Evolutionary conservation across 805 yeast genomes (phyloP), one percentile per base, ranked within the genome.

Genomic region (Pichia exigua): DNA sequence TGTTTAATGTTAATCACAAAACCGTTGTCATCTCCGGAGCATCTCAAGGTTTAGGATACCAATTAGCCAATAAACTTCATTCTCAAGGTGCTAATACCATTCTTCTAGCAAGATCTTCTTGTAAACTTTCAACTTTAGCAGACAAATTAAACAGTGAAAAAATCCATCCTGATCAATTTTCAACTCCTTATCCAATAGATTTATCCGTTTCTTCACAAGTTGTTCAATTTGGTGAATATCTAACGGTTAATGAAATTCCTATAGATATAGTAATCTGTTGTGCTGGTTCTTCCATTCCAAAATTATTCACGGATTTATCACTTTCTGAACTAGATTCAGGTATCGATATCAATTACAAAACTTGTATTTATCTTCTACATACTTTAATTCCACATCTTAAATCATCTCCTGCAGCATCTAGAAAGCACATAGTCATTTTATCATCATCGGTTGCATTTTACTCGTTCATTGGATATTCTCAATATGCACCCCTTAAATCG

Each of bases 11-110:
- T 12, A 70, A 74, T 47, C 76, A 77, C 27, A 78, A 76, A 62
- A 64, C 78, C 1, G 90, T 85, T 3, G 75, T 92, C 18, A 75
- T 92, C n/a, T 79, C 96, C 0, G 99, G 99, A 4, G 98, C 89
- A 0, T 89, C 97, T 0, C 99, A 92, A 62, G 99, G 99, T 0
- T 72, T 92, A 1, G 99, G 99, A 0, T 82, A 82, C 3, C 87
- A 85, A 40, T 66, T 92, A 51, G 96, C 95, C 0, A 70, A 71
- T 42, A 73, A 77, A 50, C 54, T 72, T 2, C 61, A 58, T 24
- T n/a, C 48, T 4, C 59, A 63, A 20, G 82, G 84, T 3, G 85
- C 90, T 39, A 75, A 78, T 49, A 87, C 91, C 1, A 70, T 85
- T 1, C 67, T 94, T 20, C 85, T 91, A 13, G 89, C 97, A 1